Evolutionary conservation across 1,284 basidiomycete species (phyloP).

Genomic region (Ganoderma sp.): DNA sequence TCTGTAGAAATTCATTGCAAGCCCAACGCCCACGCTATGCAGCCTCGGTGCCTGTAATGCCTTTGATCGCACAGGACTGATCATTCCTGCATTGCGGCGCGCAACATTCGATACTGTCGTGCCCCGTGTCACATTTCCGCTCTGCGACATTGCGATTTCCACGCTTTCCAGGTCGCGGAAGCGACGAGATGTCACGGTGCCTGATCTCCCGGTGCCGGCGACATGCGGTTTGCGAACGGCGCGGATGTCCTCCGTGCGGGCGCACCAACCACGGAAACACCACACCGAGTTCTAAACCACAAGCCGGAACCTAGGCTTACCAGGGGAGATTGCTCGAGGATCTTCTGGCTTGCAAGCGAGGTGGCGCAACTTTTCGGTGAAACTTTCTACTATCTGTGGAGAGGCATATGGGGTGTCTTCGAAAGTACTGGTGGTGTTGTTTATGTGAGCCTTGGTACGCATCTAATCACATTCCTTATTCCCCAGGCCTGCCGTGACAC

Average conservation of each 20-base stretch:
- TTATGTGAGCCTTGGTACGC: neutral
- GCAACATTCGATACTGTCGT: conserved; percentile 1
- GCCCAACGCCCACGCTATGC: neutral
- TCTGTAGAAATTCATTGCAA: neutral
- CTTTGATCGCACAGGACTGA: neutral
- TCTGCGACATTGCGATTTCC: neutral
- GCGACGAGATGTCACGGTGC: conserved; percentile 6
- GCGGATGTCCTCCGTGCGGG: neutral
- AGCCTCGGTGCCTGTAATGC: neutral
- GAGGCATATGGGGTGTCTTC: neutral
- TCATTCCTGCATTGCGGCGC: neutral
- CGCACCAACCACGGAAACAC: neutral
- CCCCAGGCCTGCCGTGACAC: neutral
- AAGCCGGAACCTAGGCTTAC: neutral
- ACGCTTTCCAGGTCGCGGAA: neutral
- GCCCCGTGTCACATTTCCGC: neutral
- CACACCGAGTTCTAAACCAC: neutral
- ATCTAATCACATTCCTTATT: neutral
- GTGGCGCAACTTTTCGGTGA: neutral
- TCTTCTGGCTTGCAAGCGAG: neutral
- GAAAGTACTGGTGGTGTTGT: neutral
- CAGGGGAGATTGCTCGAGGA: neutral
- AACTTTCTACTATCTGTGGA: neutral
- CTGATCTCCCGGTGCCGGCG: neutral
- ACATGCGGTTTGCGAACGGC: neutral